Percentiles rank a stretch among this genome's conserved stretches.
These are phyloP conservation scores for Cubamyces sp. DNA, from an alignment of 768 basidiomycete species.

Conservation along the genomic window DNA sequence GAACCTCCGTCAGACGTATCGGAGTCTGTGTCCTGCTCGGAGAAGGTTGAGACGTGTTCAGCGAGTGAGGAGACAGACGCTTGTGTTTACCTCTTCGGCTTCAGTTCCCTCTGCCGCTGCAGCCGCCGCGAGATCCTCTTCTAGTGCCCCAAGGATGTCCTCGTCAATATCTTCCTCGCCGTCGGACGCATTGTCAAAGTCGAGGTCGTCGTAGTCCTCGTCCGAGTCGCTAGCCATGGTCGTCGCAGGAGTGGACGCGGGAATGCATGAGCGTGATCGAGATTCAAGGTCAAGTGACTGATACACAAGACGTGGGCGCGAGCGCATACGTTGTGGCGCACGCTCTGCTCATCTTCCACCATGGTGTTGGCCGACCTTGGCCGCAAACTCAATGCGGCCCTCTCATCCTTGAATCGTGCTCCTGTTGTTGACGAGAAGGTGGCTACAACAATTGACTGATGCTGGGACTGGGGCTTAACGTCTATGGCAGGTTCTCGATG, in stretches of 20 bases:
- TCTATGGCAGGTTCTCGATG: conserved; percentile 81
- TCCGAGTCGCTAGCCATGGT: conserved; percentile 66
- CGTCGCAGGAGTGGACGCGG: conserved; percentile 11
- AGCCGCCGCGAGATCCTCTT: conserved; percentile 42
- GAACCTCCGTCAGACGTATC: conserved; percentile 63
- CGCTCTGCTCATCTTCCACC: conserved; percentile 25
- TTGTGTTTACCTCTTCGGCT: conserved; percentile 63
- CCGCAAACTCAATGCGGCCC: conserved; percentile 89
- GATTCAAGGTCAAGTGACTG: conserved; percentile 25
- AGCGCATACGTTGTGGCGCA: conserved; percentile 4
- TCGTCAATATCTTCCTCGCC: conserved; percentile 59
- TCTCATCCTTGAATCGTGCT: conserved; percentile 85
- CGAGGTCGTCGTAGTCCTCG: conserved; percentile 64
- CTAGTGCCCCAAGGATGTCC: conserved; percentile 63
- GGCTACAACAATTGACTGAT: neutral
- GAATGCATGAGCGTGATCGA: conserved; percentile 20
- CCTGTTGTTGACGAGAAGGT: conserved; percentile 93
- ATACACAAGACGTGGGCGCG: neutral
- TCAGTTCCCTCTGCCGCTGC: conserved; percentile 62
- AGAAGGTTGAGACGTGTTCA: conserved; percentile 11
- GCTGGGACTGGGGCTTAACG: neutral
- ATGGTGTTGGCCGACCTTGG: conserved; percentile 99
- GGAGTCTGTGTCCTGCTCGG: conserved; percentile 54
- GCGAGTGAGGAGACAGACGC: neutral
- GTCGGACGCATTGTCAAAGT: conserved; percentile 58